These are phyloP conservation scores for Ciborinia camelliae DNA, from an alignment of 2,329 filamentous ascomycete genomes.

Conservation along the genomic window DNA sequence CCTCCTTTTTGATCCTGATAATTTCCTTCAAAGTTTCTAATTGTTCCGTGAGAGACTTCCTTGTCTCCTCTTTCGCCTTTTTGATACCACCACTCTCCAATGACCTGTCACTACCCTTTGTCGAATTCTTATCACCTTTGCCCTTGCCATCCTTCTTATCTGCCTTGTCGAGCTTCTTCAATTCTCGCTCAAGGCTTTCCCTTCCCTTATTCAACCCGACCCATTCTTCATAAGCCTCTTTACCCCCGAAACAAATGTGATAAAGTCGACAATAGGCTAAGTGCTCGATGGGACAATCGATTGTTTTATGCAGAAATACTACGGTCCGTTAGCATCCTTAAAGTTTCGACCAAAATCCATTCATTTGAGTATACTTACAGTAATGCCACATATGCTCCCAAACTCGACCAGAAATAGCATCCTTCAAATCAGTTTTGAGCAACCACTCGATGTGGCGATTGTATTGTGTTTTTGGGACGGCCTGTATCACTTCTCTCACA, in stretches of 20 bases:
- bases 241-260: slow-evolving; percentile 31
- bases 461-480: slow-evolving; percentile 45
- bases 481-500: slow-evolving; percentile 48
- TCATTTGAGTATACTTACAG: neutral
- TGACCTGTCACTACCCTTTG: neutral
- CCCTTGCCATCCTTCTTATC: neutral
- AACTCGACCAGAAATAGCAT: slow-evolving; percentile 55
- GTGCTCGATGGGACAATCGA: slow-evolving; percentile 31
- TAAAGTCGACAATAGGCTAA: slow-evolving; percentile 31
- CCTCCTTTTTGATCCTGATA: neutral
- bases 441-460: slow-evolving; percentile 48
- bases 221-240: slow-evolving; percentile 26
- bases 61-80: neutral
- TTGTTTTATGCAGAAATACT: slow-evolving; percentile 27
- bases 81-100: neutral
- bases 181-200: neutral
- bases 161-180: neutral
- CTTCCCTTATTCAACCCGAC: neutral
- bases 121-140: neutral
- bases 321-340: neutral
- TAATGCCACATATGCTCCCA: slow-evolving; percentile 64
- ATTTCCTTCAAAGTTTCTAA: neutral
- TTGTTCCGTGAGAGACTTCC: neutral
- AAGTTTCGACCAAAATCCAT: neutral
- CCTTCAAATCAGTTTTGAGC: slow-evolving; percentile 49